Evolutionary conservation across 176 grass and related monocot genomes (phyloP), one percentile per base, ranked within the genome.

Genomic region (Saccharum officinarum): DNA sequence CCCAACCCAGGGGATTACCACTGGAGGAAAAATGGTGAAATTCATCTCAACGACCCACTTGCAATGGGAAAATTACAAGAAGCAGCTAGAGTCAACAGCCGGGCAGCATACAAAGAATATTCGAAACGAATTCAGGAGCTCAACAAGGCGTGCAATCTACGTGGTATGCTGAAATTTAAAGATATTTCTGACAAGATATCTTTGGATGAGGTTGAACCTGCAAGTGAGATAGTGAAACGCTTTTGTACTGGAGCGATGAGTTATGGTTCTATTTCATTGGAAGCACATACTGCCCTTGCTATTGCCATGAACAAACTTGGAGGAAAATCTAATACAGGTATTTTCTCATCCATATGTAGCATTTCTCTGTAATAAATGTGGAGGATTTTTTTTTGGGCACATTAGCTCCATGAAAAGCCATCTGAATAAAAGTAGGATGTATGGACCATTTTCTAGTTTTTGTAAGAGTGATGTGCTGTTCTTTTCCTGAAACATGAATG

Each of bases 271-370:
- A 96, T 99, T 90, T 99, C 97, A 11, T 80, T 99, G 37, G 97
- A 99, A 92, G 97, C 97, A 57, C 97, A 99, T 88, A 96, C 92
- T 66, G 75, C 97, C 47, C 97, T 99, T 82, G 97, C 97, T 77
- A 89, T 92, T 72, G 97, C 97, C 65, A 99, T 99, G 97, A 99
- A 99, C 86, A 99, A 83, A 87, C 87, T 99, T 88, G 94, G 94
- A 82, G 97, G 97, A 26, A 99, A 99, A 99, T 99, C 97, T 81
- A 99, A 99, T 79, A 99, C 97, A 82, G 97, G 97, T 99, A 92
- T 71, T 55, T 55, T 74, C 69, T 62, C 49, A 90, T 82, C 23
- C 80, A 39, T 47, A 67, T 34, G 40, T 20, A 11, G 4, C 37
- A 83, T 85, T 31, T 82, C 46, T 62, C 15, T 63, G 15, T 61